phyloP scores from a whole-genome alignment of 495 filamentous ascomycete genomes.

The Neurospora pannonica region DNA sequence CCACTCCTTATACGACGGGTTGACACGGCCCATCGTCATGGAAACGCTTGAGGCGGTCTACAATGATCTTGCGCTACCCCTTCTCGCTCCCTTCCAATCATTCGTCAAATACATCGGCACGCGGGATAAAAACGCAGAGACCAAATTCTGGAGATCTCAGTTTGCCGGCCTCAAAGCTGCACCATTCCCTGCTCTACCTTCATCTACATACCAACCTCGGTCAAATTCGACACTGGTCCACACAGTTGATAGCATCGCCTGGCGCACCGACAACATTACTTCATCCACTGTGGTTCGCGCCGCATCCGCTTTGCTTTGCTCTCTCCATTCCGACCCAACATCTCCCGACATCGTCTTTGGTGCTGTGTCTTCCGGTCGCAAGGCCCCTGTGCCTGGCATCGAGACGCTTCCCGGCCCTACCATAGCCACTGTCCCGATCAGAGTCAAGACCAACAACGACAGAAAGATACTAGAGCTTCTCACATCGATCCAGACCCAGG shows the following conservation, averaged over 20 bases:
- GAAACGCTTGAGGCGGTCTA: constrained; percentile 39
- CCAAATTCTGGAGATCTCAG: constrained; percentile 29
- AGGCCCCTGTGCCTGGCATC: constrained; percentile 35
- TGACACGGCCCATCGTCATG: constrained; percentile 48
- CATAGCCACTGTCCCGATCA: constrained; percentile 50
- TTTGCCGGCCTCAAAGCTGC: constrained; percentile 42
- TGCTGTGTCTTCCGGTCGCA: constrained; percentile 42
- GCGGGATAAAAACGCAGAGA: constrained; percentile 19
- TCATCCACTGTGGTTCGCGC: constrained; percentile 49
- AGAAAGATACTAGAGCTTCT: constrained; percentile 23
- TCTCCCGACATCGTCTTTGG: constrained; percentile 38
- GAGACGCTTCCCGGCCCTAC: constrained; percentile 42
- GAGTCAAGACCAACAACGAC: constrained; percentile 29
- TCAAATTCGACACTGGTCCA: constrained; percentile 38
- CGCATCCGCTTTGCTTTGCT: constrained; percentile 51
- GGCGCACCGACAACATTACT: constrained; percentile 31
- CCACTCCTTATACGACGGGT: constrained; percentile 62
- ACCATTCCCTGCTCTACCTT: constrained; percentile 49
- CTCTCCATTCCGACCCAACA: constrained; percentile 31
- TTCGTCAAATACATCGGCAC: constrained; percentile 34
- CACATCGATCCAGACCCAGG: constrained; percentile 36
- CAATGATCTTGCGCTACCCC: constrained; percentile 24
- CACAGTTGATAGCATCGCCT: constrained; percentile 36
- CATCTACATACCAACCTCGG: constrained; percentile 41
- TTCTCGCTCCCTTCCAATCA: constrained; percentile 35